A percentile compares a stretch with the other conserved stretches of the same genome.
Evolutionary conservation across 768 basidiomycete genomes (phyloP).

Genomic region (Crepidotus variabilis): DNA sequence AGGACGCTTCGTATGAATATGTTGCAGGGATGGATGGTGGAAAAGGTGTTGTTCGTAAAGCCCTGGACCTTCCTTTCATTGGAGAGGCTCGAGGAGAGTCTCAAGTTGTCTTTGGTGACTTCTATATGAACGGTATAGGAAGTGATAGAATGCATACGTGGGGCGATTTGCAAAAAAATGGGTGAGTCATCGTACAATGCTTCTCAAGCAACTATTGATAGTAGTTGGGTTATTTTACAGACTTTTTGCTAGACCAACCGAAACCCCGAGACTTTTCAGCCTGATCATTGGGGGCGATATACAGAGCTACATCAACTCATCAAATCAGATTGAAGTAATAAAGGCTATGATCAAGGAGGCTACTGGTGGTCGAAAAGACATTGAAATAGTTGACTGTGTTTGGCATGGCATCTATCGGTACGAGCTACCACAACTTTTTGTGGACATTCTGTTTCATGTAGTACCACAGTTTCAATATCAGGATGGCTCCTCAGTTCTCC

Average conservation of each 20-base stretch:
- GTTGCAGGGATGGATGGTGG: slow-evolving; percentile 44
- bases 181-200: neutral
- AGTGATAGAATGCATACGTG: neutral
- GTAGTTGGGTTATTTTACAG: neutral
- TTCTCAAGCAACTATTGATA: neutral
- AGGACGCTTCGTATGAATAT: slow-evolving; percentile 28
- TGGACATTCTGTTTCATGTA: too few relatives aligned
- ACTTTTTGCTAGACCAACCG: neutral
- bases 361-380: neutral
- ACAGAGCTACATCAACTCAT: neutral
- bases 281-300: neutral
- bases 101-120: slow-evolving; percentile 35
- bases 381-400: neutral
- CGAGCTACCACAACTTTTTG: neutral
- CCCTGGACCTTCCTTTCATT: slow-evolving; percentile 32
- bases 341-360: neutral
- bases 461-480: slow-evolving; percentile 11
- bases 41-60: slow-evolving; percentile 34
- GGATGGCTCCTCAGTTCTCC: slow-evolving; percentile 13
- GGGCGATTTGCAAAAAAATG: neutral
- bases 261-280: neutral
- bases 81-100: slow-evolving; percentile 33
- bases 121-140: slow-evolving; percentile 33
- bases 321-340: too few relatives aligned
- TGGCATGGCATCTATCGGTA: neutral